Evolutionary conservation across 495 filamentous ascomycete species (phyloP).

Genomic region (Penicillium goetzii): DNA sequence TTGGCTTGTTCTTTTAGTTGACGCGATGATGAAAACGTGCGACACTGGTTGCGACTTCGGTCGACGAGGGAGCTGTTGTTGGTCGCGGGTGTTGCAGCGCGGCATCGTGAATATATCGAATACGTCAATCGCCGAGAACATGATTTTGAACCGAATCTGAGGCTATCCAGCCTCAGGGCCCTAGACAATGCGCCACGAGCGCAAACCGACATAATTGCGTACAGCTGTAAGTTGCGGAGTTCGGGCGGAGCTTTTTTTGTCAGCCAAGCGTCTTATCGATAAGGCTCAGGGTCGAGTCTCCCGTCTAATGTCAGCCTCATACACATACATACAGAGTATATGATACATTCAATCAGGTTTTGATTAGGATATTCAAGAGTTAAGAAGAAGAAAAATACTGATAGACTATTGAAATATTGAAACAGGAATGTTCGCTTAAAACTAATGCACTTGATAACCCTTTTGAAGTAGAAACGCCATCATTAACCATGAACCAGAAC

Average conservation of each 20-base stretch:
- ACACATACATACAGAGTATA: no score
- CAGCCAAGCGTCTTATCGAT: slow-evolving; percentile 28
- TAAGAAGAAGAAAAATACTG: background rate
- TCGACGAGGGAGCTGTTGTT: background rate
- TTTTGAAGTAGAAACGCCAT: slow-evolving; percentile 3
- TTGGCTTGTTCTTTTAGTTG: slow-evolving; percentile 5
- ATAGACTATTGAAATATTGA: slow-evolving; percentile 19
- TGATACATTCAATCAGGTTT: background rate
- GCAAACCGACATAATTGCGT: slow-evolving; percentile 38
- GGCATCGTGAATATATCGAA: background rate
- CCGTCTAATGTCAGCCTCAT: background rate
- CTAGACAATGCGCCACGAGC: slow-evolving; percentile 35
- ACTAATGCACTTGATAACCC: slow-evolving; percentile 14
- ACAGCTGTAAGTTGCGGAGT: slow-evolving; percentile 21
- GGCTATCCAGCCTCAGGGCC: slow-evolving; percentile 12
- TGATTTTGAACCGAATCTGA: slow-evolving; percentile 2
- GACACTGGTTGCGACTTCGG: slow-evolving; percentile 19
- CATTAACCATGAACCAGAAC: slow-evolving; percentile 17
- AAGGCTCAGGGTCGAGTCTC: slow-evolving; percentile 7
- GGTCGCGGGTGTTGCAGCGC: background rate
- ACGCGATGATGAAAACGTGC: slow-evolving; percentile 28
- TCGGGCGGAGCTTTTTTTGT: slow-evolving; percentile 30
- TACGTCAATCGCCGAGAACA: background rate
- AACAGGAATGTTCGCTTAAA: slow-evolving; percentile 16
- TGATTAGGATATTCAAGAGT: background rate